A percentile compares a stretch with the other conserved stretches of the same genome.
These are phyloP conservation scores for Blastobotrys niveus DNA, from an alignment of 1,139 yeast species.

Conservation along the genomic window DNA sequence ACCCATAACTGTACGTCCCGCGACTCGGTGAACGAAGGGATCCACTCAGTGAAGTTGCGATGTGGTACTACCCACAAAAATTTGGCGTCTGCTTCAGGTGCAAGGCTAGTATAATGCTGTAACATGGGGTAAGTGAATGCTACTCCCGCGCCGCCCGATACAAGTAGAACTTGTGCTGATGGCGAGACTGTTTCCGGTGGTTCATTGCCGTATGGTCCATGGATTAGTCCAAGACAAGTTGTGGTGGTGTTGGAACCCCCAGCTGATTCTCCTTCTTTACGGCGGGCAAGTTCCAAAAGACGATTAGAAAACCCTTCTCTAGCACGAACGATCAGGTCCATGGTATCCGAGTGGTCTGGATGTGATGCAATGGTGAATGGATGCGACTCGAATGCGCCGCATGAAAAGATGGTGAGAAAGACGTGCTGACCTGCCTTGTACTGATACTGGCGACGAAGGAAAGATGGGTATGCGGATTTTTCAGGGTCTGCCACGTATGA, in stretches of 20 bases:
- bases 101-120: slow-evolving; percentile 22
- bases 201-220: slow-evolving; percentile 28
- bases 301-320: slow-evolving; percentile 26
- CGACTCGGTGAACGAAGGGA: slow-evolving; percentile 5
- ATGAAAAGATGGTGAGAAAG: slow-evolving; percentile 24
- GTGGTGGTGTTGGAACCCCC: slow-evolving; percentile 3
- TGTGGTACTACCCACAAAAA: slow-evolving; percentile 29
- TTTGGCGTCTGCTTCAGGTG: slow-evolving; percentile 16
- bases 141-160: slow-evolving; percentile 31
- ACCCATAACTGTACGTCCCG: slow-evolving; percentile 14
- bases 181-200: background rate
- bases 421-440: slow-evolving; percentile 30
- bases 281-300: slow-evolving; percentile 16
- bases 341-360: slow-evolving; percentile 18
- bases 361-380: slow-evolving; percentile 24
- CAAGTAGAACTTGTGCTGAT: slow-evolving; percentile 20
- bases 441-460: slow-evolving; percentile 18
- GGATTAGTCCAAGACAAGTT: slow-evolving; percentile 24
- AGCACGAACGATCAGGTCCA: slow-evolving; percentile 28
- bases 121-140: slow-evolving; percentile 30
- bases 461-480: slow-evolving; percentile 10
- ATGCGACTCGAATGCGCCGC: slow-evolving; percentile 20
- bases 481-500: slow-evolving; percentile 11
- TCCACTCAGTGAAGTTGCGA: slow-evolving; percentile 12
- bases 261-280: background rate